phyloP scores from a whole-genome alignment of 2,329 filamentous ascomycete species.

The Epichloe uncinata region DNA sequence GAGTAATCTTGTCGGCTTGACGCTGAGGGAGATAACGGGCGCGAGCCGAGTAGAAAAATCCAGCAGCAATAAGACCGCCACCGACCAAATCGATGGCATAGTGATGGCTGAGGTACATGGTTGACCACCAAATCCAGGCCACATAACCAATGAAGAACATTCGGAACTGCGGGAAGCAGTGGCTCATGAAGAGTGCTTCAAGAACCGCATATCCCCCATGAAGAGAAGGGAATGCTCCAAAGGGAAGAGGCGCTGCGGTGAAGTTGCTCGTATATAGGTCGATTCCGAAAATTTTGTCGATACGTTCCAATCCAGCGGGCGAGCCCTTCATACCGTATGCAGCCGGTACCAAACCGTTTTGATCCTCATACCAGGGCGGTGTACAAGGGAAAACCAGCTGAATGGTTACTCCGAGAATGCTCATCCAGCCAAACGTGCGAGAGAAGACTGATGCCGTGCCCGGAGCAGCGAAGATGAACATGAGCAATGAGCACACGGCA shows the following conservation, averaged over 20 bases:
- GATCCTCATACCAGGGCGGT: conserved; percentile 93
- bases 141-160: conserved; percentile 73
- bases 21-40: conserved; percentile 68
- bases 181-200: conserved; percentile 84
- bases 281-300: conserved; percentile 80
- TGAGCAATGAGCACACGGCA: conserved; percentile 59
- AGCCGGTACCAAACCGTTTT: conserved; percentile 78
- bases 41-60: conserved; percentile 72
- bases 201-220: conserved; percentile 88
- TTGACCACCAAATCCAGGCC: conserved; percentile 95
- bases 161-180: conserved; percentile 75
- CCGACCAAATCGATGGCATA: conserved; percentile 89
- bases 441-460: conserved; percentile 76
- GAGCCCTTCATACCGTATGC: conserved; percentile 86
- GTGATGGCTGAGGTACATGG: conserved; percentile 96
- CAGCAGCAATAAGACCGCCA: conserved; percentile 64
- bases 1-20: conserved; percentile 71
- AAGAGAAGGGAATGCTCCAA: conserved; percentile 87
- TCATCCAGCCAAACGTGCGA: conserved; percentile 84
- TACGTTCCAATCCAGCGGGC: conserved; percentile 75
- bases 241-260: conserved; percentile 78
- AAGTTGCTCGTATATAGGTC: conserved; percentile 91
- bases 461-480: conserved; percentile 83
- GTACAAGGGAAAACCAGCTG: conserved; percentile 89
- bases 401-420: conserved; percentile 73